These are phyloP conservation scores for Orbilia oligospora DNA, from an alignment of 2,329 filamentous ascomycete species.

Conservation along the genomic window DNA sequence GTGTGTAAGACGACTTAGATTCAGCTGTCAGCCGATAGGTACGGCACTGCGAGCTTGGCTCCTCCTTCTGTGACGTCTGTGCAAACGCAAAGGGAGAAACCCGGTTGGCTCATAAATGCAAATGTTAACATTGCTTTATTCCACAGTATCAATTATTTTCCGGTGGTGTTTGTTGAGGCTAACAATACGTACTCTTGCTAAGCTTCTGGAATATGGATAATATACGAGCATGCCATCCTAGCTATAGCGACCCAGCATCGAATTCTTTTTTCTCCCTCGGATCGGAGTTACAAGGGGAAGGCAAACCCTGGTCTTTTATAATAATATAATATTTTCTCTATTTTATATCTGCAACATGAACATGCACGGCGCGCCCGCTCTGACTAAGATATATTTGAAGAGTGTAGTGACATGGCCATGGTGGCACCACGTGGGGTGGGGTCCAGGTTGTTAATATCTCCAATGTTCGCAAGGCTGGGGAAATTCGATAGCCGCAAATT, in stretches of 20 bases:
- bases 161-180: background rate
- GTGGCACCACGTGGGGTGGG: constrained; percentile 24
- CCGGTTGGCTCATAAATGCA: background rate
- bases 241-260: background rate
- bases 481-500: no score
- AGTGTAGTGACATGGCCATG: constrained; percentile 4
- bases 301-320: constrained; percentile 8
- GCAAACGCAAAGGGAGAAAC: background rate
- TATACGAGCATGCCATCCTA: constrained; percentile 4
- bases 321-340: constrained; percentile 9
- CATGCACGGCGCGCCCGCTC: background rate
- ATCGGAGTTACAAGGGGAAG: constrained; percentile 9
- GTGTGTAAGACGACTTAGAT: constrained; percentile 16
- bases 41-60: background rate
- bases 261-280: constrained; percentile 4
- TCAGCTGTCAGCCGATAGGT: constrained; percentile 19
- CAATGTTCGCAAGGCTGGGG: background rate
- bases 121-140: constrained; percentile 8
- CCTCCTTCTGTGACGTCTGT: background rate
- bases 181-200: background rate
- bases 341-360: constrained; percentile 28
- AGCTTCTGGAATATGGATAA: constrained; percentile 14
- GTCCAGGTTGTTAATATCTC: background rate
- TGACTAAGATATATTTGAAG: constrained; percentile 22
- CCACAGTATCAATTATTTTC: background rate